Evolutionary conservation across 768 basidiomycete genomes (phyloP), one percentile per base, ranked within the genome.

Genomic region (Termitomyces heimii): DNA sequence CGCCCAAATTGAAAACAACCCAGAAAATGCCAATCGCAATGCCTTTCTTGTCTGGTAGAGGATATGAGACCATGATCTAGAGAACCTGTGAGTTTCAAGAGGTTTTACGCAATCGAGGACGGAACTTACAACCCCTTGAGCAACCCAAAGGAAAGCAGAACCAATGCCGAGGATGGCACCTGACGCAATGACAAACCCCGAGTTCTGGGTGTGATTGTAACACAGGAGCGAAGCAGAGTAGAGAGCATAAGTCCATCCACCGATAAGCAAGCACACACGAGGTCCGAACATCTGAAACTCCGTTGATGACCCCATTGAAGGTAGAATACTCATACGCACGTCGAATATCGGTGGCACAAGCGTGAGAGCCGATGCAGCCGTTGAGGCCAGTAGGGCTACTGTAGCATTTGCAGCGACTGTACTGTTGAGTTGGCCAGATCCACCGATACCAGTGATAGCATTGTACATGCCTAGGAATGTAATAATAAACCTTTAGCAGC

Each of bases 1-100:
- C 68, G 26, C 68, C 68, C 37, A 69, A 63, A 40, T 69, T 68
- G 54, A 69, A 69, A 44, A 69, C 62, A n/a, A 69, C 68, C 68
- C 68, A 69, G 56, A 69, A 69, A 9, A 66, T 44, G 8, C 64
- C 68, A 35, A 69, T 69, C 2, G 68, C 64, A 16, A 63, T 59
- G 12, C 68, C 68, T 43, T 66, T 67, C 44, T 66, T 63, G 48
- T 69, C 68, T 24, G 68, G 62, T 18, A 67, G 56, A n/a, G 68
- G 65, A 54, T 69, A 69, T 1, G 68, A 68, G 18, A 69, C 65
- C 68, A 69, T 68, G 48, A 69, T 68, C 68, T 69, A 37, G 28
- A 32, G 31, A 35, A 56, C 22, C 2, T 32, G 2, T 48, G 47
- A 48, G 5, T 31, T 12, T 47, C 29, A 32, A 1, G 12, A 32